Base-by-base conservation (phyloP, 805 yeast species). In the Lachancea meyersii region DNA sequence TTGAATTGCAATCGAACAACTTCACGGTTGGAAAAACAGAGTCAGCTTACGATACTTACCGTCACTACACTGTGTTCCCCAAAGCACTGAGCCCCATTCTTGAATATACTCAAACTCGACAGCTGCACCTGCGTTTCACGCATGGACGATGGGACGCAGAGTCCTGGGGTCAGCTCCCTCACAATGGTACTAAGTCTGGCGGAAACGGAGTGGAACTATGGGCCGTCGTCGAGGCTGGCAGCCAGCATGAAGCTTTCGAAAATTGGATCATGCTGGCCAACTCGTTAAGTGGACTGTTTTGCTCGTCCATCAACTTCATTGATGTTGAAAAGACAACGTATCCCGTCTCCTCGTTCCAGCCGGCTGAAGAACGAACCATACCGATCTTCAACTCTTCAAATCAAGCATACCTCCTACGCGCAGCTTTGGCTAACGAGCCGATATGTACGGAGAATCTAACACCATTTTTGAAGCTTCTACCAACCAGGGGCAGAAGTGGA, bases 61-160 rank as follows among this genome's bases (percentile, higher is more conserved):
- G 63, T 6, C 86, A 82, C 54, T 82, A 79, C 56, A 75, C 76
- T 4, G 73, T 76, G 14, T 89, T 93, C 53, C 97, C 98, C 0
- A 76, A 84, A 46, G 70, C 87, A 1, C 65, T 93, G 7, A 91
- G 87, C 3, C 93, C 95, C 22, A 72, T 91, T 2, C 57, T 93
- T 11, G 77, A 75, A 32, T 63, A 72, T 10, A 75, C 95, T 2
- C 70, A 74, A 45, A 75, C 94, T 0, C 71, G 84, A 42, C 89
- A 86, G 54, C 68, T 93, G 35, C 95, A 86, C 60, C 65, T 93
- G 46, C 68, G 97, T 42, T 93, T 93, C 58, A 76, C 94, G 1
- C 95, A 86, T 61, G 98, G 98, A 0, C 84, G 88, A 80, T 93
- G 96, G 91, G 96, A 93, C 57, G 68, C 89, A 1, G 86, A 82